Evolutionary conservation across 1,139 yeast species (phyloP).

Genomic region (Yarrowia galli): DNA sequence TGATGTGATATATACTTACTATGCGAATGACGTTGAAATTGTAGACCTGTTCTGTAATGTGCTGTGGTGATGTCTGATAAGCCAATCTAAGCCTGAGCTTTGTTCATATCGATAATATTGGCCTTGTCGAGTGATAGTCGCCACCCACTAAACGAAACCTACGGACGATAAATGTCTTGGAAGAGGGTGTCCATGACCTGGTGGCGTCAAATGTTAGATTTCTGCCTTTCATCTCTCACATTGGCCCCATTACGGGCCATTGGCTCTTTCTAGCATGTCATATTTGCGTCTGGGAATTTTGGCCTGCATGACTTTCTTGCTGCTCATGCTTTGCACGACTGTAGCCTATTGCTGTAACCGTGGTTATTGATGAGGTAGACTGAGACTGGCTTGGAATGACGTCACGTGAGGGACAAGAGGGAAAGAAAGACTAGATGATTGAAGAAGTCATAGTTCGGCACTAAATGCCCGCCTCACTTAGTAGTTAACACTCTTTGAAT

Average conservation of each 20-base stretch:
- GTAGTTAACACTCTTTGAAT: too few relatives aligned
- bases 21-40: too few relatives aligned
- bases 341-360: too few relatives aligned
- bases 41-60: too few relatives aligned
- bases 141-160: constrained; percentile 19
- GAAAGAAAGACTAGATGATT: neutral
- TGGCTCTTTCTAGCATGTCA: neutral
- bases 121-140: neutral
- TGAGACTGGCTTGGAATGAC: too few relatives aligned
- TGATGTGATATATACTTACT: neutral
- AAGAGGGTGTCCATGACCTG: too few relatives aligned
- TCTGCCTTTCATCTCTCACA: neutral
- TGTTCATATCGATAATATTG: neutral
- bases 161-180: neutral
- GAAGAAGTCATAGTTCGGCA: neutral
- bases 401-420: neutral
- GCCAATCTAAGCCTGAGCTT: neutral
- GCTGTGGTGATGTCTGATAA: neutral
- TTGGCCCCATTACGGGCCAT: neutral
- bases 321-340: neutral
- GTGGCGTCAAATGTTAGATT: too few relatives aligned
- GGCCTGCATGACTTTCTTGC: constrained; percentile 9
- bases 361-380: neutral
- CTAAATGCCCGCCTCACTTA: neutral
- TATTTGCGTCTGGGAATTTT: neutral